Evolutionary conservation across 345 rosid species (phyloP), one percentile per base, ranked within the genome.

Genomic region (Gossypium bickii): DNA sequence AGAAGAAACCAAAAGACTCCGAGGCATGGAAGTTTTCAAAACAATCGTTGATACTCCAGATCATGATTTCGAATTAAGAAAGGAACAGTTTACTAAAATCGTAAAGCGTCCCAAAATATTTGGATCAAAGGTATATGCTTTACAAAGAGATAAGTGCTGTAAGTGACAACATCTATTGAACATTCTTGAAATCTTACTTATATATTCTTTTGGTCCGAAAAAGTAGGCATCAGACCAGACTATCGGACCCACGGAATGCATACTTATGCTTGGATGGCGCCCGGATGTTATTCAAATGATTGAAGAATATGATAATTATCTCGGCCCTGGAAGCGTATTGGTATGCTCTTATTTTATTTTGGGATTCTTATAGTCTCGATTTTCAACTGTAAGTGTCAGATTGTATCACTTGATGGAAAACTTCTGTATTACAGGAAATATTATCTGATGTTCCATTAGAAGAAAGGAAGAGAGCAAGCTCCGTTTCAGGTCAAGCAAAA

Each of bases 231-330:
- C 97, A n/a, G 96, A 91, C 67, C 76, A 79, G 58, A 78, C 79
- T 74, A 76, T 71, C 52, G 99, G 98, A 83, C 98, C 99, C 15
- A 91, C 78, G 80, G 98, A 95, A 77, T 84, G 84, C 73, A 81
- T 95, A 80, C 90, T 95, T 74, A 73, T 95, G 77, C 97, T 95
- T 76, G 99, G 99, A 27, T 95, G 99, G 99, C 97, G 98, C 59
- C 81, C 94, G 13, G 97, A 88, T 82, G 88, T 93, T 82, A 84
- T 84, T 52, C 94, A 89, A 75, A 95, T 95, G 98, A 84, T 90
- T 63, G 85, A 90, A 71, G 99, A 95, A 86, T 93, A 92, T 84
- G 94, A 91, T 84, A 93, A 90, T 74, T 95, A 91, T 88, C 97
- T 95, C 78, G 98, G 99, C 76, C 96, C 99, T 67, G 94, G 99